Percentiles rank a stretch among this genome's conserved stretches.
Conservation (phyloP, 257 asterid genomes). For the Solanum microdontum region DNA sequence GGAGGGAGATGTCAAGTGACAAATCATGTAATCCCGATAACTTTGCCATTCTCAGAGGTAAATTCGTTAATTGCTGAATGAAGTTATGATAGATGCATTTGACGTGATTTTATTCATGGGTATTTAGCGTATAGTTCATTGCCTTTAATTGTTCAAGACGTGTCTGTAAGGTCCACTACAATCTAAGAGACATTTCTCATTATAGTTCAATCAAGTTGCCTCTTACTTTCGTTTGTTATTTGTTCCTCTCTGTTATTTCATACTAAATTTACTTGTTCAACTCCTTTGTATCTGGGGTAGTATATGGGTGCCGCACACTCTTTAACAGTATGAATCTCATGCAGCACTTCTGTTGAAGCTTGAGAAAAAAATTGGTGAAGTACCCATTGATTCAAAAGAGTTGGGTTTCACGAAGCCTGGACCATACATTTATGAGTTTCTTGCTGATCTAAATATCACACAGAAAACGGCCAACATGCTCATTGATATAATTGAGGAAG, state of each 20-base stretch:
- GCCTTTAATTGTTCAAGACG: not conserved
- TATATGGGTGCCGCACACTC: not conserved
- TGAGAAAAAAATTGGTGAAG: conserved; percentile 77
- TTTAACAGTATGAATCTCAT: conserved; percentile 19
- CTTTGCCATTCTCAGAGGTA: conserved; percentile 93
- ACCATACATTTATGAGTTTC: conserved; percentile 82
- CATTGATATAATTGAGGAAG: conserved; percentile 67
- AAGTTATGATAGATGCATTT: not conserved
- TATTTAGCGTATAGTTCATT: not conserved
- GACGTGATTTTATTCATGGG: not conserved
- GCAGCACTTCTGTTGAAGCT: conserved; percentile 96
- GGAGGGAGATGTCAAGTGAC: conserved; percentile 73
- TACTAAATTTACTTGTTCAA: not conserved
- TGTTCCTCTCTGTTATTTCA: not conserved
- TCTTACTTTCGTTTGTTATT: not conserved
- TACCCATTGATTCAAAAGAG: conserved; percentile 78
- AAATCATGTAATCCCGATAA: conserved; percentile 85
- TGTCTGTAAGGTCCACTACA: not conserved
- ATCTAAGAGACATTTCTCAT: not conserved
- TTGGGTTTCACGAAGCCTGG: conserved; percentile 90
- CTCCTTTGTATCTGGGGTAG: not conserved
- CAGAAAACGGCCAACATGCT: conserved; percentile 62
- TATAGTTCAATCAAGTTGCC: not conserved
- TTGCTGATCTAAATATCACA: conserved; percentile 72
- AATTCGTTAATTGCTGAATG: not conserved